Evolutionary conservation across 1,284 basidiomycete genomes (phyloP), one percentile per base, ranked within the genome.

Genomic region (Moesziomyces antarcticus): DNA sequence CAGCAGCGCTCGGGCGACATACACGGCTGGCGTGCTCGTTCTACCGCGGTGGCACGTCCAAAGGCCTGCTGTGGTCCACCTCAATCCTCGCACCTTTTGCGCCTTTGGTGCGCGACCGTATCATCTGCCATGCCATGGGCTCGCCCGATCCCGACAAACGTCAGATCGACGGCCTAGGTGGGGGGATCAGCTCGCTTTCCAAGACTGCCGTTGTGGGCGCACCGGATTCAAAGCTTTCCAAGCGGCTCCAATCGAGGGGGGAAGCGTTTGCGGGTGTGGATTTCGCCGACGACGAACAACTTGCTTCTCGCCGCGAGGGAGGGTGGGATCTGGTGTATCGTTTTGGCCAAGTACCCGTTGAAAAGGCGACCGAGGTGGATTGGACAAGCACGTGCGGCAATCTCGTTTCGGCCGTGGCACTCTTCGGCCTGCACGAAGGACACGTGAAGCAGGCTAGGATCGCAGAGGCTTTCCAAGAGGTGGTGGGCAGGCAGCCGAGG

Each of bases 81-180:
- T 24, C 57, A 0, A 62, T 56, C 18, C 61, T 83, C 5, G 80
- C 81, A 1, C 46, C 59, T 8, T 82, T 53, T 30, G 41, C 62
- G 25, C 65, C 56, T 10, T 62, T 74, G 6, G 85, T 88, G 56
- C 85, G 82, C 8, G 79, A 86, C 1, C 82, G 87, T 71, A 88
- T 93, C 56, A 90, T 93, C 70, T 88, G 90, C 18, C 87, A 73
- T 1, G 80, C 80, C 1, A 78, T 93, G 91, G 92, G 92, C 18
- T 92, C 91, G 2, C 92, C 92, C 0, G 92, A 94, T 78, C 87
- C 90, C 0, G 87, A 92, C 78, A 89, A 88, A 5, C 87, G 92
- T 13, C 92, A 94, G 85, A 87, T 93, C 21, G 90, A 93, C 75
- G 92, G 85, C 14, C 72, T 86, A 25, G 92, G 92, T 10, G 92